A percentile compares a stretch with the other conserved stretches of the same genome.
phyloP scores from a whole-genome alignment of 1,284 basidiomycete genomes.

The Tilletia walkeri region DNA sequence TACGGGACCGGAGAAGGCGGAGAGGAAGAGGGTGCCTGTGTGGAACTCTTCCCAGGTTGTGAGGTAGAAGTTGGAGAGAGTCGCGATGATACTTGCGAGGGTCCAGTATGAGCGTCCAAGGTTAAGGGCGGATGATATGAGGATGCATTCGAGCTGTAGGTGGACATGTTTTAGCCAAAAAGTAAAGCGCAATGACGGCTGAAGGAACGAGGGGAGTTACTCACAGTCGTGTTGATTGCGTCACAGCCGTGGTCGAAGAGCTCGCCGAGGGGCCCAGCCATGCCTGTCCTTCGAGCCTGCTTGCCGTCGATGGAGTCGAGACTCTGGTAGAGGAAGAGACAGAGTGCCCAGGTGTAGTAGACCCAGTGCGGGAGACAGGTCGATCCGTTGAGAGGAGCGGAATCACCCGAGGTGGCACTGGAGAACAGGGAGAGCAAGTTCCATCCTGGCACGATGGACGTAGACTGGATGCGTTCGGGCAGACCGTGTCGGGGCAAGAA shows the following conservation, averaged over 20 bases:
- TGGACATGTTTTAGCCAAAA: background rate
- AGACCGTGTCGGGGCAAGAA: slow-evolving; percentile 37
- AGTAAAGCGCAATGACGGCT: background rate
- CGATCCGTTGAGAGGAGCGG: background rate
- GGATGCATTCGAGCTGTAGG: slow-evolving; percentile 38
- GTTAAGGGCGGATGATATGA: slow-evolving; percentile 63
- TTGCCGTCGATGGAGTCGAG: slow-evolving; percentile 89
- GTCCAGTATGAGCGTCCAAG: slow-evolving; percentile 95
- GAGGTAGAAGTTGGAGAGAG: slow-evolving; percentile 89
- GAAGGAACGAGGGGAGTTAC: slow-evolving; percentile 30
- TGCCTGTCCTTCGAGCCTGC: slow-evolving; percentile 88
- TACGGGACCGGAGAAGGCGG: slow-evolving; percentile 92
- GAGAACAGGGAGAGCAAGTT: slow-evolving; percentile 12
- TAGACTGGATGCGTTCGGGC: slow-evolving; percentile 28
- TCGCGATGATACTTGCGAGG: slow-evolving; percentile 77
- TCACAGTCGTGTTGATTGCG: slow-evolving; percentile 87
- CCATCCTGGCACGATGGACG: slow-evolving; percentile 24
- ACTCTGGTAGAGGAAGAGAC: slow-evolving; percentile 88
- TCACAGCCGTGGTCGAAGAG: slow-evolving; percentile 89
- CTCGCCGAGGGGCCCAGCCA: slow-evolving; percentile 92
- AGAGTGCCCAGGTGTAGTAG: slow-evolving; percentile 70
- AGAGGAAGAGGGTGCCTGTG: slow-evolving; percentile 64
- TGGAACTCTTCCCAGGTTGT: slow-evolving; percentile 97
- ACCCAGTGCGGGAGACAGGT: slow-evolving; percentile 40
- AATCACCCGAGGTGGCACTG: background rate